Percentiles rank a stretch among this genome's conserved stretches.
Evolutionary conservation across 139 green algal species (phyloP).

Genomic region (Chlamydomonas incerta): DNA sequence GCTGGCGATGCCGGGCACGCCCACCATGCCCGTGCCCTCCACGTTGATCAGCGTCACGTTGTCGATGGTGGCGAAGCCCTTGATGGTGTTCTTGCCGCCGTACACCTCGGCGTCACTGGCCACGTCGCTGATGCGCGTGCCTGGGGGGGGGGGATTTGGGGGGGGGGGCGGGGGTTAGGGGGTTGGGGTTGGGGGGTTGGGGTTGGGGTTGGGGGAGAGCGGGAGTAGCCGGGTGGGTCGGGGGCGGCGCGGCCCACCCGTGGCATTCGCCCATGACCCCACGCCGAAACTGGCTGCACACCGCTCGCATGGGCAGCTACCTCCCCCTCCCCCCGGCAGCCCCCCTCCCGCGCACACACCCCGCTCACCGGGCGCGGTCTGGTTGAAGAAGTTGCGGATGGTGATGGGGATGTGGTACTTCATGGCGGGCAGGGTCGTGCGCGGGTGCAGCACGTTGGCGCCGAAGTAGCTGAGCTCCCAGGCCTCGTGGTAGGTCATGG

Average conservation of each 20-base stretch:
- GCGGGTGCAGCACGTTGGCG: slow-evolving; percentile 97
- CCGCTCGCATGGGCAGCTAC: too few relatives aligned
- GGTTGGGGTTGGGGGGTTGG: background rate
- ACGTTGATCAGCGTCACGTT: slow-evolving; percentile 94
- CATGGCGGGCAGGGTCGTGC: slow-evolving; percentile 97
- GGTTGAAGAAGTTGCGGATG: slow-evolving; percentile 98
- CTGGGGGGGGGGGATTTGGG: slow-evolving; percentile 14
- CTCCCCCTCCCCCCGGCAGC: too few relatives aligned
- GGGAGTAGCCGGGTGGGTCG: too few relatives aligned
- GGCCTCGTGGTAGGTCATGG: slow-evolving; percentile 95
- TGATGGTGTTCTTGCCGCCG: slow-evolving; percentile 75
- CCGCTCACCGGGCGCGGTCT: slow-evolving; percentile 67
- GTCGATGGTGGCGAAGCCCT: slow-evolving; percentile 98
- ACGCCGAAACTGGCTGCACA: too few relatives aligned
- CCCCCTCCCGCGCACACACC: too few relatives aligned
- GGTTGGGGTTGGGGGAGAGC: too few relatives aligned
- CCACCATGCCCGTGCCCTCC: slow-evolving; percentile 97
- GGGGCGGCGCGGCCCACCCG: too few relatives aligned
- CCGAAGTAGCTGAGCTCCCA: slow-evolving; percentile 99
- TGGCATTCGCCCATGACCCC: too few relatives aligned
- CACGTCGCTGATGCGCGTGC: slow-evolving; percentile 57
- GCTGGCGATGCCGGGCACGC: slow-evolving; percentile 93
- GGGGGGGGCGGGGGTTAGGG: background rate
- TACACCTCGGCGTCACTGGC: slow-evolving; percentile 44
- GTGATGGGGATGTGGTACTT: slow-evolving; percentile 94